Percentiles rank a stretch among this genome's conserved stretches.
Evolutionary conservation across 768 basidiomycete genomes (phyloP).

Genomic region (Rhizopogon vinicolor): DNA sequence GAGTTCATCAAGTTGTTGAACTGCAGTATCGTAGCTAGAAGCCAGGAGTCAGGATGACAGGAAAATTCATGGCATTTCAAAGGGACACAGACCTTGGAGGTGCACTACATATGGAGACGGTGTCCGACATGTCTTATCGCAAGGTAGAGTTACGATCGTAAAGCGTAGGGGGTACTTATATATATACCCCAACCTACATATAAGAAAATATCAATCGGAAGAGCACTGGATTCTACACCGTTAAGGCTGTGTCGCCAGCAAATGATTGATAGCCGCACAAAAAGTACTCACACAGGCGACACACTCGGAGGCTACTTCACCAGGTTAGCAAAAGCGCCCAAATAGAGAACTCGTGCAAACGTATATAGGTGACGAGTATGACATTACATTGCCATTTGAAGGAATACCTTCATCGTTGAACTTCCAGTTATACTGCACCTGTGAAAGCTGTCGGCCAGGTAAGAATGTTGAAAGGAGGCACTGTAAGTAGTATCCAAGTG

Average conservation of each 20-base stretch:
- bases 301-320: too few relatives aligned
- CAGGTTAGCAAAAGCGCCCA: background rate
- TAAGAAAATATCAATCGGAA: background rate
- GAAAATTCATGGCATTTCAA: background rate
- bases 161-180: background rate
- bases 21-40: background rate
- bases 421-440: too few relatives aligned
- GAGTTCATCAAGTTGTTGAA: background rate
- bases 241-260: background rate
- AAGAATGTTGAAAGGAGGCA: too few relatives aligned
- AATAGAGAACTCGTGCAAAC: background rate
- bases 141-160: background rate
- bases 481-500: too few relatives aligned
- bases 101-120: background rate
- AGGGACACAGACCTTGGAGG: background rate
- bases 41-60: background rate
- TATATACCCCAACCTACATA: too few relatives aligned
- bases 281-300: too few relatives aligned
- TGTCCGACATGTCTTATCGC: background rate
- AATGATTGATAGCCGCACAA: background rate
- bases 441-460: too few relatives aligned
- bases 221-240: background rate
- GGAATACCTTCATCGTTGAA: too few relatives aligned
- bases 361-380: too few relatives aligned
- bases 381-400: too few relatives aligned